Percentiles rank a stretch among this genome's conserved stretches.
These are phyloP conservation scores for Brasenia schreberi DNA, from an alignment of 164 flowering plant species.

Conservation along the genomic window DNA sequence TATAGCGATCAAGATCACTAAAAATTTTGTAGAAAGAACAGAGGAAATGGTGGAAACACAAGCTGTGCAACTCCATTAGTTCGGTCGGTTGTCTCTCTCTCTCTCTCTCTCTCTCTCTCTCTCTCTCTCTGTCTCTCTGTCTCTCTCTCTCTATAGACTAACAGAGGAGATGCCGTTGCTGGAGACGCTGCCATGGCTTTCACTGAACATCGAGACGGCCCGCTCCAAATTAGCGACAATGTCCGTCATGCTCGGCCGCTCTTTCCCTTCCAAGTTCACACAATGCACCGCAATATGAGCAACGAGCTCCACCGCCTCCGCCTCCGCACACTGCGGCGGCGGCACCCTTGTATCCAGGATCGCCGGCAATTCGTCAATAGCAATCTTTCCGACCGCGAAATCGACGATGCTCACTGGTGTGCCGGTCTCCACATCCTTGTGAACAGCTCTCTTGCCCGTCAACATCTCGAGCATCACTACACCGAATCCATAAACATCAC, in stretches of 20 bases:
- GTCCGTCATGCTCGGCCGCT: constrained; percentile 78
- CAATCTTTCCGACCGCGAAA: constrained; percentile 58
- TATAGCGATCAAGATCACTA: too few relatives aligned
- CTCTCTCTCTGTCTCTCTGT: background rate
- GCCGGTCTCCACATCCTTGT: constrained; percentile 37
- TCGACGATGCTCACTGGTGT: constrained; percentile 68
- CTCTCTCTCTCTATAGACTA: background rate
- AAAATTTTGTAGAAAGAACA: too few relatives aligned
- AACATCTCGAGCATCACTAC: constrained; percentile 80
- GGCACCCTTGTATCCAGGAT: constrained; percentile 67
- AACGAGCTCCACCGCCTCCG: constrained; percentile 88
- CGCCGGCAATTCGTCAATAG: constrained; percentile 45
- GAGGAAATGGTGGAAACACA: too few relatives aligned
- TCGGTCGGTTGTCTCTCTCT: too few relatives aligned
- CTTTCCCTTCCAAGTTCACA: constrained; percentile 82
- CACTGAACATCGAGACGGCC: constrained; percentile 45
- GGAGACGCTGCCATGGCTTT: constrained; percentile 77
- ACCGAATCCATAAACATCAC: constrained; percentile 94
- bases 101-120: background rate
- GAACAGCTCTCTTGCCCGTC: constrained; percentile 84
- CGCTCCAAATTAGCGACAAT: constrained; percentile 84
- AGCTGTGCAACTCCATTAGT: too few relatives aligned
- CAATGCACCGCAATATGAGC: constrained; percentile 84
- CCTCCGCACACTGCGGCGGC: constrained; percentile 42
- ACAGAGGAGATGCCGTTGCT: constrained; percentile 35